Percentiles rank a stretch among this genome's conserved stretches.
Conservation (phyloP, 345 rosid genomes). For the Acer yangbiense region DNA sequence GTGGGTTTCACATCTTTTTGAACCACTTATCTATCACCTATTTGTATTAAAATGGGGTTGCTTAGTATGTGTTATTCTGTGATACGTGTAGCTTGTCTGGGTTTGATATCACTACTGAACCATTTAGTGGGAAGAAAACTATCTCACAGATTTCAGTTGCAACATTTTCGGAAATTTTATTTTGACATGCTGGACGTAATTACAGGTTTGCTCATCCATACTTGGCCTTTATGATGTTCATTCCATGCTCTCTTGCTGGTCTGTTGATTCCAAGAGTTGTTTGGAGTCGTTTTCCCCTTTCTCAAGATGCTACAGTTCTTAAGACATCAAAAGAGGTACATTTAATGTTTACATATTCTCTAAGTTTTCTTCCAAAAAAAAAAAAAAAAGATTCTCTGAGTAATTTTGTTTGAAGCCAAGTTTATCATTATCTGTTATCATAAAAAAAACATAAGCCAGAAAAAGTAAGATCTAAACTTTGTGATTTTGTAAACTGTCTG, state of each 20-base stretch:
- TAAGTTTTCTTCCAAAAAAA: neutral
- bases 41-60: neutral
- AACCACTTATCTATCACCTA: slow-evolving; percentile 3
- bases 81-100: slow-evolving; percentile 1
- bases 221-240: slow-evolving; percentile 84
- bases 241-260: slow-evolving; percentile 81
- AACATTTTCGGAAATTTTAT: slow-evolving; percentile 10
- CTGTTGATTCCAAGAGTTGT: slow-evolving; percentile 69
- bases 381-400: neutral
- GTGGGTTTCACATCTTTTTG: slow-evolving; percentile 40
- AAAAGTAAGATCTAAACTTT: slow-evolving; percentile 1
- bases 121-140: neutral
- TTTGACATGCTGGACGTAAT: slow-evolving; percentile 19
- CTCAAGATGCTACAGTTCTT: slow-evolving; percentile 57
- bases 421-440: slow-evolving; percentile 1
- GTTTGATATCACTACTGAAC: neutral
- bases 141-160: neutral
- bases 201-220: slow-evolving; percentile 95
- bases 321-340: slow-evolving; percentile 72
- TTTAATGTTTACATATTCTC: slow-evolving; percentile 18
- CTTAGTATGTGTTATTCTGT: neutral
- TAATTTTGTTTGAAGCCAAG: neutral
- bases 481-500: slow-evolving; percentile 9
- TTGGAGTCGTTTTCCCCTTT: slow-evolving; percentile 52
- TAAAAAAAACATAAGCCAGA: too few species aligned